Base-by-base conservation (phyloP, 768 basidiomycete genomes). In the Boletus tomentosulus region DNA sequence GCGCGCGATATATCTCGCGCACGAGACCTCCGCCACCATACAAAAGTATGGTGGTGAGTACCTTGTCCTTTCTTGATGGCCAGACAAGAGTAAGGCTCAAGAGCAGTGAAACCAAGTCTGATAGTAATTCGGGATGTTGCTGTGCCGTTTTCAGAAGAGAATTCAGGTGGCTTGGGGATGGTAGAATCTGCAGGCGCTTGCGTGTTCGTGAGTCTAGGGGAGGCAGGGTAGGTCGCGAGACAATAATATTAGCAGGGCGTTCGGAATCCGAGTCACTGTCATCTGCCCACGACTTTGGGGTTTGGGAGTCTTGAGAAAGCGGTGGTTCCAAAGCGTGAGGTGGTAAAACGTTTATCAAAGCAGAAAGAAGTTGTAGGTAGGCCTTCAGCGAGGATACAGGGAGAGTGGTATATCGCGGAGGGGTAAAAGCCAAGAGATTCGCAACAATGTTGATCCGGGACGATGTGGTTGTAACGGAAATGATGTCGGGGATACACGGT, bases 1-100 rank as follows among this genome's bases (percentile, higher is more conserved):
- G 81, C 1, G 77, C 77, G 2, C 90, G 74, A 64, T 86, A 95
- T 30, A 94, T 70, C 64, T 92, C 88, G 43, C 88, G 78, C 5
- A 94, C 77, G 7, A 94, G 69, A 0, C 85, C 81, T 1, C 78
- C 80, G 0, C 84, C 79, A 4, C 78, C 76, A 6, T 77, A 78
- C 59, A 61, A 74, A 13, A 81, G 72, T 0, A 83, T 73, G 2
- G 73, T 71, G 31, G 81, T 77, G 12, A 94, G 76, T 0, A 92
- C 71, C 15, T 73, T 70, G 50, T 86, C 82, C 56, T 77, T 74
- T 51, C 77, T 73, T 12, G 77, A 65, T 1, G 88, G 81, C 79
- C 87, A 92, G 2, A 82, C 77, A 0, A 73, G 69, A 15, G 76
- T 73, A 19, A 95, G 71, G 4, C 81, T 74, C 16, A 86, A 67